Base-by-base conservation (phyloP, 305 asterid genomes). In the Ajuga reptans region DNA sequence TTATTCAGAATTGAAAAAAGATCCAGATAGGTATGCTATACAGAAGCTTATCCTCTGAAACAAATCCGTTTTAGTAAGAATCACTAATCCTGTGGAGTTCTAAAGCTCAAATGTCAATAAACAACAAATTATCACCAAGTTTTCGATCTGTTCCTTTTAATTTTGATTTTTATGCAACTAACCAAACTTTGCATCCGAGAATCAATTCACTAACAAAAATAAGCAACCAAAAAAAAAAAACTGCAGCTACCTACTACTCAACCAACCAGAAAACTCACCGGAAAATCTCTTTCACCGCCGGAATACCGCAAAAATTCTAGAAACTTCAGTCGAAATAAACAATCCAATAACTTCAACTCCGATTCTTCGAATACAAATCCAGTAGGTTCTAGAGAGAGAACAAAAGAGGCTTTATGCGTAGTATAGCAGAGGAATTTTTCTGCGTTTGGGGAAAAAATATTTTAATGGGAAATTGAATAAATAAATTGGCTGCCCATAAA, bases 201-300 rank as follows among this genome's bases (percentile, higher is more conserved):
- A 16, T 17, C 18, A 43, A 43, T n/a, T 27, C 53, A 18, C 36
- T 0, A 74, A 31, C 47, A 42, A 3, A 74, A 64, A 54, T 18
- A 31, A n/a, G n/a, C n/a, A n/a, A n/a, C n/a, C n/a, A n/a, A 75
- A 24, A 12, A 63, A 41, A 66, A 49, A n/a, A 46, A 50, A 6
- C 57, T 42, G 59, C 74, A 52, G 60, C 74, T 42, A 65, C 59
- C 53, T 36, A 57, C 58, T 6, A 56, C 65, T 56, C 58, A 37
- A 27, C 6, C 66, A 66, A 34, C 62, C 31, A 39, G 63, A 80
- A 59, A 52, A 68, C 81, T 78, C 78, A 66, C 84, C 81, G 54
- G 73, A 76, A 64, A 78, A 47, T 21, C 43, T 49, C 43, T n/a
- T n/a, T 29, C 55, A 27, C 37, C 16, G 67, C 72, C 71, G n/a